These are phyloP conservation scores for Termitomyces sp. DNA, from an alignment of 768 basidiomycete species.

Conservation along the genomic window DNA sequence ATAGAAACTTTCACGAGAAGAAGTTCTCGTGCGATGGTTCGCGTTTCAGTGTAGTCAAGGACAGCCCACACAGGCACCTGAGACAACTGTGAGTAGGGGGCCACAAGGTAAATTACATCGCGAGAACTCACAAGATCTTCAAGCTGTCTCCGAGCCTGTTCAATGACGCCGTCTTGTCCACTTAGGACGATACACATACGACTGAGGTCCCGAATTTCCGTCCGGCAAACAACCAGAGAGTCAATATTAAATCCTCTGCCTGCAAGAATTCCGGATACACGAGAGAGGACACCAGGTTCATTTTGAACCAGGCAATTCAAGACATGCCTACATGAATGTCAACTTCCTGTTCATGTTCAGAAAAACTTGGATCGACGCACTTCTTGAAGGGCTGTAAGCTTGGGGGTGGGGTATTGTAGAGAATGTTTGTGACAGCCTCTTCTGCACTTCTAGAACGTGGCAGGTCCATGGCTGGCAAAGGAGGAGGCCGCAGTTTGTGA, in stretches of 20 bases:
- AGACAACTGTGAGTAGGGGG: neutral
- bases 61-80: constrained; percentile 99
- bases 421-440: constrained; percentile 95
- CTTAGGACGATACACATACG: constrained; percentile 97
- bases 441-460: constrained; percentile 83
- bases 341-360: neutral
- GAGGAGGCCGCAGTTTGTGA: constrained; percentile 71
- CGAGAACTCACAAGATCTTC: constrained; percentile 80
- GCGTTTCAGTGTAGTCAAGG: constrained; percentile 93
- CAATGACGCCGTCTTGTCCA: constrained; percentile 96
- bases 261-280: constrained; percentile 95
- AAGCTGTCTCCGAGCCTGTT: constrained; percentile 92
- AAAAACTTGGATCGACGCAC: constrained; percentile 34
- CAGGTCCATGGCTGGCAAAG: constrained; percentile 80
- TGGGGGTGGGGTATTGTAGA: constrained; percentile 94
- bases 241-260: constrained; percentile 98
- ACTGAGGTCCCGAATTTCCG: constrained; percentile 94
- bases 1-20: constrained; percentile 96
- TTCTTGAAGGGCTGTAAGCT: constrained; percentile 91
- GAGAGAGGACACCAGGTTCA: constrained; percentile 97
- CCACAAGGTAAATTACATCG: neutral
- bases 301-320: constrained; percentile 99
- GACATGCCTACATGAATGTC: constrained; percentile 60
- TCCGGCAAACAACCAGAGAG: constrained; percentile 95
- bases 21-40: constrained; percentile 87